Conservation (phyloP, 306 rosid species). For the Rosa rugosa region DNA sequence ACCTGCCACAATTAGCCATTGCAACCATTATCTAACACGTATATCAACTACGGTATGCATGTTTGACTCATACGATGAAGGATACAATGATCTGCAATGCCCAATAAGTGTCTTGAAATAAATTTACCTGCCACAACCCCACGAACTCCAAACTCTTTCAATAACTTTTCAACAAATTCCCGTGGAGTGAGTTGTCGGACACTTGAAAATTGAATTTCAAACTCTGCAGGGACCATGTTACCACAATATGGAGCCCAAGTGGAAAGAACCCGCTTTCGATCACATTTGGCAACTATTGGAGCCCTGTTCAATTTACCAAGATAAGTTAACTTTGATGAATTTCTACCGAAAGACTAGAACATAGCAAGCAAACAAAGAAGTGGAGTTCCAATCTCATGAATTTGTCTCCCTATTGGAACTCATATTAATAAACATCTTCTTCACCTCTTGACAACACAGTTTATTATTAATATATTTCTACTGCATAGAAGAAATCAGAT, state of each 20-base stretch:
- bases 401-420: background rate
- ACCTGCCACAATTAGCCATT: conserved; percentile 54
- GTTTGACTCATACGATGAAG: background rate
- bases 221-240: conserved; percentile 68
- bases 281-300: conserved; percentile 88
- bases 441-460: background rate
- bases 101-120: background rate
- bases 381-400: background rate
- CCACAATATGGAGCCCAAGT: conserved; percentile 76
- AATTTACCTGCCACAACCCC: conserved; percentile 92
- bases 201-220: conserved; percentile 66
- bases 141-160: conserved; percentile 69
- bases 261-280: conserved; percentile 76
- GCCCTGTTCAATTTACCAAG: conserved; percentile 50
- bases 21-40: conserved; percentile 24
- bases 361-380: background rate
- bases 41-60: conserved; percentile 3
- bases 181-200: conserved; percentile 78
- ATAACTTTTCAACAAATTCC: conserved; percentile 79
- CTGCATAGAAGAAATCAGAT: background rate
- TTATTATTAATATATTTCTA: background rate
- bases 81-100: background rate
- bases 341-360: background rate
- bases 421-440: background rate
- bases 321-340: background rate